Conservation (phyloP, 495 filamentous ascomycete genomes). For the Ramalina intermedia region DNA sequence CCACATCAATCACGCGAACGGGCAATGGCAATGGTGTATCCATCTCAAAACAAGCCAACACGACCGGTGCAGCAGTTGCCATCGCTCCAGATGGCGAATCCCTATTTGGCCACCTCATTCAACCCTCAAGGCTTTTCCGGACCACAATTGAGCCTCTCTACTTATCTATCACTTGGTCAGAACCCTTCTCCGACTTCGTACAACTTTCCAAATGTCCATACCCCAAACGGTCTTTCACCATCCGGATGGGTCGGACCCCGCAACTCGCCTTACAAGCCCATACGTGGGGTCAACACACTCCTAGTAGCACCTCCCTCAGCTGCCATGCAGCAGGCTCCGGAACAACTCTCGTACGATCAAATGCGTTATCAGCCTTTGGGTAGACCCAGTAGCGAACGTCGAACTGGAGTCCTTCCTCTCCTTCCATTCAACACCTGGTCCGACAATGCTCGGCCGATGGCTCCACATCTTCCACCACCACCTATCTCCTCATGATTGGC, state of each 20-base stretch:
- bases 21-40: conserved; percentile 50
- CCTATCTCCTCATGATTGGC: background rate
- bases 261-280: conserved; percentile 80
- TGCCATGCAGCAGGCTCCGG: conserved; percentile 58
- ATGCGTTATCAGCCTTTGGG: conserved; percentile 95
- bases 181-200: conserved; percentile 22
- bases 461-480: conserved; percentile 9
- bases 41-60: conserved; percentile 31
- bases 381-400: conserved; percentile 55
- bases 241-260: conserved; percentile 47
- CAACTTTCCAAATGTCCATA: conserved; percentile 18
- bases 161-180: conserved; percentile 21
- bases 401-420: conserved; percentile 74
- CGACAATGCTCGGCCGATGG: conserved; percentile 18
- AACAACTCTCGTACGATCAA: conserved; percentile 50
- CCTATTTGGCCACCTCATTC: no score
- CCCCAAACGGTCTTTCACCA: conserved; percentile 44
- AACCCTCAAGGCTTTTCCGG: no score
- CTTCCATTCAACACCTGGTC: conserved; percentile 34
- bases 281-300: conserved; percentile 76
- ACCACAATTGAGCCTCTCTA: background rate
- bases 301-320: conserved; percentile 75
- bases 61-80: conserved; percentile 32
- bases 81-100: conserved; percentile 30
- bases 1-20: conserved; percentile 25